Conservation (phyloP, 148 eudicot genomes). For the Spergularia marina region DNA sequence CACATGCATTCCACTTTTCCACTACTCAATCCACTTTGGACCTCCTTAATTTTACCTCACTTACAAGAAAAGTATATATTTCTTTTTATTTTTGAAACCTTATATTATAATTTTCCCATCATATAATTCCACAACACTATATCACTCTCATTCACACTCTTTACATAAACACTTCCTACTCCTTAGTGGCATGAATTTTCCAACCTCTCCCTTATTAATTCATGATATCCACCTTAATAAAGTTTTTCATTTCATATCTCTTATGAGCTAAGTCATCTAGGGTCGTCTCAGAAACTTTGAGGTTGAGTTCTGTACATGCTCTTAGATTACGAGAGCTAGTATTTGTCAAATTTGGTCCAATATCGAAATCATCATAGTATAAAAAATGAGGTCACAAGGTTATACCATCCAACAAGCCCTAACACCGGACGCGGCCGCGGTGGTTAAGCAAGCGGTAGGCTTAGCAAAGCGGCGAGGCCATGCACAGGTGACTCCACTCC, state of each 20-base stretch:
- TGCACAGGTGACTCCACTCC: constrained; percentile 92
- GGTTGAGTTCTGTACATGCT: background rate
- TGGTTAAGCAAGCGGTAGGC: constrained; percentile 72
- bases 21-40: constrained; percentile 39
- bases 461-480: constrained; percentile 71
- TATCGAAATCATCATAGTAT: background rate
- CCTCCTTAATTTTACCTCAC: constrained; percentile 49
- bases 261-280: background rate
- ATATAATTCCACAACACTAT: constrained; percentile 12
- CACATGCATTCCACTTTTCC: constrained; percentile 95
- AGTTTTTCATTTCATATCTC: background rate
- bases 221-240: background rate
- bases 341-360: no score
- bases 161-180: constrained; percentile 12
- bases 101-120: constrained; percentile 11
- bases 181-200: background rate
- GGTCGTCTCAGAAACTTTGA: background rate
- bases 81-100: background rate
- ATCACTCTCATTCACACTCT: constrained; percentile 3
- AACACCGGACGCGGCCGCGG: constrained; percentile 56
- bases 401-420: constrained; percentile 75
- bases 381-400: constrained; percentile 67
- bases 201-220: background rate
- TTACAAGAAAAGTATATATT: constrained; percentile 67
- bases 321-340: background rate